Conservation (phyloP, 2,329 filamentous ascomycete genomes). For the Coniochaeta sp. region DNA sequence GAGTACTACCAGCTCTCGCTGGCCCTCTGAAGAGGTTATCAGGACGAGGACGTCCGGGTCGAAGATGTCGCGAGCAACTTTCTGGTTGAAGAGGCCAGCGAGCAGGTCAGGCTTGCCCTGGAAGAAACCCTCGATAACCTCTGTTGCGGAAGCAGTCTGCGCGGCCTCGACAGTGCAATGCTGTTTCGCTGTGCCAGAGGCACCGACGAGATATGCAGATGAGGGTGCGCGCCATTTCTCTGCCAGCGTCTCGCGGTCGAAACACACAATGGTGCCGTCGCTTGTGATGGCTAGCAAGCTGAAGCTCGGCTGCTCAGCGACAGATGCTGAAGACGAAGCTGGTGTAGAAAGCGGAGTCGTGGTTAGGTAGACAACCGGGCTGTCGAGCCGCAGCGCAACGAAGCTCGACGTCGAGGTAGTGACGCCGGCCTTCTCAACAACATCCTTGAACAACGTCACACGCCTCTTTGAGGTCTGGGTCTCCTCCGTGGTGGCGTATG, state of each 20-base stretch:
- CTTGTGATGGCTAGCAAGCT: conserved; percentile 51
- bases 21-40: conserved; percentile 30
- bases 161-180: conserved; percentile 42
- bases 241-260: conserved; percentile 48
- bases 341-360: conserved; percentile 17
- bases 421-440: conserved; percentile 41
- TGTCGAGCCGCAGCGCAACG: conserved; percentile 31
- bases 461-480: conserved; percentile 32
- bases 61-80: conserved; percentile 32
- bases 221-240: conserved; percentile 39
- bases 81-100: conserved; percentile 37
- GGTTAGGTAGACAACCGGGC: conserved; percentile 35
- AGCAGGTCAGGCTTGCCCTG: conserved; percentile 46
- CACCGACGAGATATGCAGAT: conserved; percentile 12
- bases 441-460: conserved; percentile 54
- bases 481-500: conserved; percentile 51
- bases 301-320: conserved; percentile 17
- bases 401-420: conserved; percentile 43
- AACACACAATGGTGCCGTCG: conserved; percentile 53
- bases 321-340: not conserved
- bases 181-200: conserved; percentile 8
- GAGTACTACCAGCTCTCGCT: conserved; percentile 26
- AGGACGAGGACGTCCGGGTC: conserved; percentile 47
- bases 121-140: conserved; percentile 47
- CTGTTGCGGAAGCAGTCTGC: conserved; percentile 34